A percentile compares a stretch with the other conserved stretches of the same genome.
Conservation (phyloP, 176 grass and related monocot genomes). For the Carex scoparia region DNA sequence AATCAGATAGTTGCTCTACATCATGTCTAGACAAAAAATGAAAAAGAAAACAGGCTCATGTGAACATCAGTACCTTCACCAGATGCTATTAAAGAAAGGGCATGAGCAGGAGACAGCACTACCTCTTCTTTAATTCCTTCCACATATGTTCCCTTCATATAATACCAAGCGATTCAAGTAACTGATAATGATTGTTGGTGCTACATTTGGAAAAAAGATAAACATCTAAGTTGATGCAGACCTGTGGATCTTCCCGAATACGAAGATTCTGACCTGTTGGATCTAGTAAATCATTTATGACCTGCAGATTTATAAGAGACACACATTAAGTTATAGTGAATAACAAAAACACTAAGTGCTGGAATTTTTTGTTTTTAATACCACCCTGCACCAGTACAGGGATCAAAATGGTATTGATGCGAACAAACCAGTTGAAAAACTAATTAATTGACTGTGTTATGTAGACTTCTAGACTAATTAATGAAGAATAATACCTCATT, state of each 20-base stretch:
- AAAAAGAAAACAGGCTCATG: background rate
- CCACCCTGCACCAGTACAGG: background rate
- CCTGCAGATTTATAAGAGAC: constrained; percentile 32
- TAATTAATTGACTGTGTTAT: constrained; percentile 17
- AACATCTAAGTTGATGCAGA: constrained; percentile 16
- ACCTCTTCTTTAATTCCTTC: constrained; percentile 99
- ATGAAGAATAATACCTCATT: constrained; percentile 70
- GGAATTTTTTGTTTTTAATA: constrained; percentile 15
- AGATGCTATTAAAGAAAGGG: constrained; percentile 95
- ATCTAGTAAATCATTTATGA: constrained; percentile 98
- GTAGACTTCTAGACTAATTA: background rate
- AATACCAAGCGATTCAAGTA: constrained; percentile 27
- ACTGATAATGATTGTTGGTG: constrained; percentile 3
- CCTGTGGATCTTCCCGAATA: constrained; percentile 96
- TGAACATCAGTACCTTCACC: constrained; percentile 70
- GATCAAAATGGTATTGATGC: background rate
- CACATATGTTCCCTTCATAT: constrained; percentile 82
- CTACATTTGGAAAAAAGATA: background rate
- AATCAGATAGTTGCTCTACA: background rate
- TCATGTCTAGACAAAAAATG: background rate
- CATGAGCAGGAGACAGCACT: constrained; percentile 94
- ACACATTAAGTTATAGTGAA: background rate
- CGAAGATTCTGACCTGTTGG: constrained; percentile 92
- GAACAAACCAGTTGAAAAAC: background rate
- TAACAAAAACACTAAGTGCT: constrained; percentile 25